Base-by-base conservation (phyloP, 176 grass and related monocot genomes). In the Bonia amplexicaulis region DNA sequence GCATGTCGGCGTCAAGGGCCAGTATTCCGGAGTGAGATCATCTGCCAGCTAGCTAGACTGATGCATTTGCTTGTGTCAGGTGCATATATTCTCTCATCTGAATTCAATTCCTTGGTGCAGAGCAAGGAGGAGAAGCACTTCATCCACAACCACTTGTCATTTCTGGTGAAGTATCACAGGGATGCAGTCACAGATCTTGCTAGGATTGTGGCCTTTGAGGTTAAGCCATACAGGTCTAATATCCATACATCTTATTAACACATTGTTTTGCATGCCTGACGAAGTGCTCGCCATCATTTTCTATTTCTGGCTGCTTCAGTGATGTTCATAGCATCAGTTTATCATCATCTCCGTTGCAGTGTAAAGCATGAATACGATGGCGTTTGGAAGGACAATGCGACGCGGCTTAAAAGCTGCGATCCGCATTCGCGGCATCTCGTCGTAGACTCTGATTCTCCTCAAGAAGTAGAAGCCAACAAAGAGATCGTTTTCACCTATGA, bases 201-300 rank as follows among this genome's bases (percentile, higher is more conserved):
- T 16, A 91, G 95, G 83, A 98, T 95, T 66, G 95, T 98, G 59
- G 93, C 79, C 74, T 98, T 98, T 57, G 95, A 95, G 83, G 95
- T 95, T 52, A 98, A 98, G 68, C 91, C 91, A 40, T 92, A 65
- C 89, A 98, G 95, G 95, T 93, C 51, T 12, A 35, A 71, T 58
- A 57, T 62, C 64, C 40, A 66, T 68, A 16, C 55, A 16, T 67
- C 2, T 12, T 63, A 15, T 15, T 31, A 6, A 27, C 26, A 26
- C 25, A 63, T 63, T 14, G 12, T 63, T 29, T 2, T 63, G 60
- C 60, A 63, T 51, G 4, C 5, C 48, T 16, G 13, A 51, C 4
- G 14, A 51, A 51, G 15, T 15, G 16, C 4, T 15, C 14, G 14
- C 19, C 65, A 7, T 69, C 49, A 9, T 13, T 76, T 73, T 74